These are phyloP conservation scores for Fusarium sublunatum DNA, from an alignment of 2,329 filamentous ascomycete species.

Conservation along the genomic window DNA sequence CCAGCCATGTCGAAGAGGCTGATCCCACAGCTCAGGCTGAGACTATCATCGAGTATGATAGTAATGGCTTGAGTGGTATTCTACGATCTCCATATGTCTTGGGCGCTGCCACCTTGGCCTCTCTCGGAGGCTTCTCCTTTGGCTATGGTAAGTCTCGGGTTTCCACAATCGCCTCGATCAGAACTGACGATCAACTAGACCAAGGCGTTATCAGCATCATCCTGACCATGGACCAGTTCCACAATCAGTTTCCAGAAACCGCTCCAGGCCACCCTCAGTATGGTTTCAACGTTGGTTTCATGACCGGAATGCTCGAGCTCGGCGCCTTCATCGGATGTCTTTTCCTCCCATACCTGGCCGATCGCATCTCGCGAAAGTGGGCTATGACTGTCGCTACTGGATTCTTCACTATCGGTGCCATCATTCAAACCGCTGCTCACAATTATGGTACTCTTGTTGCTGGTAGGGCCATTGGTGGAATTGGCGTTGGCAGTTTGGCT, in stretches of 20 bases:
- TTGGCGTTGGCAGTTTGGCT: conserved; percentile 60
- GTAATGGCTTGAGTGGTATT: conserved; percentile 52
- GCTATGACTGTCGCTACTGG: conserved; percentile 43
- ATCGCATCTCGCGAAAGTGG: conserved; percentile 42
- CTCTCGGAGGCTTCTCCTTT: conserved; percentile 45
- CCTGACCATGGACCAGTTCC: conserved; percentile 59
- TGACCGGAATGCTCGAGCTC: conserved; percentile 59
- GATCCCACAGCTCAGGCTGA: conserved; percentile 5
- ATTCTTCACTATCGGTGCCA: conserved; percentile 43
- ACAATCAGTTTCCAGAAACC: conserved; percentile 49
- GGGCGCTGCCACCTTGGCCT: conserved; percentile 58
- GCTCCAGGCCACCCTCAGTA: conserved; percentile 42
- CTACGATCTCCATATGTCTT: conserved; percentile 55
- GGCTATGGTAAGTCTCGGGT: conserved; percentile 18
- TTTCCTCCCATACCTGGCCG: conserved; percentile 38
- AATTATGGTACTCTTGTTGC: conserved; percentile 24
- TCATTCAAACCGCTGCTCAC: conserved; percentile 44
- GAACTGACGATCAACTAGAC: conserved; percentile 40
- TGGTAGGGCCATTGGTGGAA: conserved; percentile 50
- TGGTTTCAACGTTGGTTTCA: conserved; percentile 54
- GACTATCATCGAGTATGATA: conserved; percentile 25
- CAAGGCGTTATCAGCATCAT: conserved; percentile 55
- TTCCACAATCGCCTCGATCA: neutral
- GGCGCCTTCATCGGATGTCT: conserved; percentile 59
- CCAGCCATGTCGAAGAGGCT: conserved; percentile 24